Evolutionary conservation across 345 rosid genomes (phyloP).

Genomic region (Nephelium lappaceum): DNA sequence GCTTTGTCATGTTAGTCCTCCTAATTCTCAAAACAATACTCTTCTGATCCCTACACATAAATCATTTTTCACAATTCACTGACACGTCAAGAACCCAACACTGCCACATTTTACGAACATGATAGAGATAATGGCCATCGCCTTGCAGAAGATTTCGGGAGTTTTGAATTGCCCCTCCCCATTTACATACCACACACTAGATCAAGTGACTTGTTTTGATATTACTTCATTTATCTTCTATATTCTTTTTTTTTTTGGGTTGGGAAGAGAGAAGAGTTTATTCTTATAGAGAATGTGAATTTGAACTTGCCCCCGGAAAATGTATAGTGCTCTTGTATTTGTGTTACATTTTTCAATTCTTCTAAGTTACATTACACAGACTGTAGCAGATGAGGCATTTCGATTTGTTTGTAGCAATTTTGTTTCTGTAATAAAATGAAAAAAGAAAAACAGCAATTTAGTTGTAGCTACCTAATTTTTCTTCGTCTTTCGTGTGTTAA

Average conservation of each 20-base stretch:
- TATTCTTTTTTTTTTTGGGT: neutral
- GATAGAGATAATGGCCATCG: neutral
- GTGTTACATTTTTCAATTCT: slow-evolving; percentile 7
- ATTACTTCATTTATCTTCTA: neutral
- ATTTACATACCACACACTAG: slow-evolving; percentile 1
- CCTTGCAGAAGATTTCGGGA: slow-evolving; percentile 10
- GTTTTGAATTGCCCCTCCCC: slow-evolving; percentile 20
- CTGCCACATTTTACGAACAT: neutral
- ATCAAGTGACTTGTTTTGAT: neutral
- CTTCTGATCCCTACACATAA: slow-evolving; percentile 46
- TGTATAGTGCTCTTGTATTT: slow-evolving; percentile 25
- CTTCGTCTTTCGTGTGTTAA: neutral
- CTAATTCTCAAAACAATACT: slow-evolving; percentile 78
- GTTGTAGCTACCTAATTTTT: neutral
- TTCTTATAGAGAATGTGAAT: slow-evolving; percentile 7
- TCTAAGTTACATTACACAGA: neutral
- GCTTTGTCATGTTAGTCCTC: slow-evolving; percentile 89
- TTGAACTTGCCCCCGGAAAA: neutral
- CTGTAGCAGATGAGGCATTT: slow-evolving; percentile 5
- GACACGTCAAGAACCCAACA: neutral
- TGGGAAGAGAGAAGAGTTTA: neutral
- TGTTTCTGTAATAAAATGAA: slow-evolving; percentile 23
- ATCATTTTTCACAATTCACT: slow-evolving; percentile 5
- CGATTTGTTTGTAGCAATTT: slow-evolving; percentile 25
- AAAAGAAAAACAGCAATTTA: neutral